These are phyloP conservation scores for Discostella pseudostelligera DNA, from an alignment of 108 stramenopile genomes.

Conservation along the genomic window DNA sequence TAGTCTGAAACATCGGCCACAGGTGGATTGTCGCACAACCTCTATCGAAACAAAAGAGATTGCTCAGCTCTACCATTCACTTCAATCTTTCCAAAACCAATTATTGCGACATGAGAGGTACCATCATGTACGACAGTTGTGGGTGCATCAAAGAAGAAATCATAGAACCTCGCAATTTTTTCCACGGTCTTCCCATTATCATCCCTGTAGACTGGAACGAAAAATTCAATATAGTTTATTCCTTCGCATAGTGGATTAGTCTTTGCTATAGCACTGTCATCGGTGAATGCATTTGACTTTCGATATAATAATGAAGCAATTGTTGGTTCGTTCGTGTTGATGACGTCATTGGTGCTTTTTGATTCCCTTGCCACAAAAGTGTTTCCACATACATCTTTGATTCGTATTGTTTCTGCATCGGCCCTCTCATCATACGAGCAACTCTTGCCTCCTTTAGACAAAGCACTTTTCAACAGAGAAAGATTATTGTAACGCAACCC, in stretches of 20 bases:
- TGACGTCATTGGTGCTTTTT: slow-evolving; percentile 21
- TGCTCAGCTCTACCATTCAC: slow-evolving; percentile 45
- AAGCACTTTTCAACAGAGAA: slow-evolving; percentile 17
- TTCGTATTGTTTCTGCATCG: slow-evolving; percentile 18
- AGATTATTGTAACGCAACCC: slow-evolving; percentile 42
- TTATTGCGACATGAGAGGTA: slow-evolving; percentile 33
- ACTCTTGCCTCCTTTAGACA: neutral
- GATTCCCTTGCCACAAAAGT: slow-evolving; percentile 23
- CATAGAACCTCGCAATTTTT: slow-evolving; percentile 55
- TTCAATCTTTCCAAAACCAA: slow-evolving; percentile 54
- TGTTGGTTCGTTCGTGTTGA: slow-evolving; percentile 8
- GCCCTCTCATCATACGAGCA: slow-evolving; percentile 16
- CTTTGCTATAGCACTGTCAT: neutral
- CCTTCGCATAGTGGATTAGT: slow-evolving; percentile 23
- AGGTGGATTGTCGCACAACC: slow-evolving; percentile 9
- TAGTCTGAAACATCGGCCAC: neutral
- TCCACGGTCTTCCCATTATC: slow-evolving; percentile 26
- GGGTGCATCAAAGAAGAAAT: slow-evolving; percentile 53
- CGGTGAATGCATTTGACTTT: neutral
- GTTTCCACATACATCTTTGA: slow-evolving; percentile 37
- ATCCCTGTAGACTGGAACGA: slow-evolving; percentile 19
- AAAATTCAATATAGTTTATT: slow-evolving; percentile 57
- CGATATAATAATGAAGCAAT: slow-evolving; percentile 4
- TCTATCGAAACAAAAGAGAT: slow-evolving; percentile 45
- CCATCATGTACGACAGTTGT: slow-evolving; percentile 32